Evolutionary conservation across 2,329 filamentous ascomycete genomes (phyloP).

Genomic region (Corinectria fuckeliana): DNA sequence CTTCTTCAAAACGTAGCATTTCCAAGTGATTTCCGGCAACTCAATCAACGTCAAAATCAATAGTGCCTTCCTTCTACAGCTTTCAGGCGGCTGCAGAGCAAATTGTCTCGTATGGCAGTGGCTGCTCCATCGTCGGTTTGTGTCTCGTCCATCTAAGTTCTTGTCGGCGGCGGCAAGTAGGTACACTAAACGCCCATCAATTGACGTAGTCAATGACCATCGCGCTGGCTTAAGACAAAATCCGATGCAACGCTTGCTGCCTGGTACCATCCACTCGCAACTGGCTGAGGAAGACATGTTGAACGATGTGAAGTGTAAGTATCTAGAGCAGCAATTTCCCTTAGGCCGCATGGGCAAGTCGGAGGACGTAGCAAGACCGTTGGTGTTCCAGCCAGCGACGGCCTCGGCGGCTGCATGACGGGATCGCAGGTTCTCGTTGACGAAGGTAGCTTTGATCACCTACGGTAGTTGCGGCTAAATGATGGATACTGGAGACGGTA

Average conservation of each 20-base stretch:
- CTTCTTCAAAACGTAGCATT: too few species aligned
- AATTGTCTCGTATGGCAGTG: conserved; percentile 61
- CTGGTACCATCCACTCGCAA: conserved; percentile 79
- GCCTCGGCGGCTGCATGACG: conserved; percentile 70
- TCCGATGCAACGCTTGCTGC: conserved; percentile 81
- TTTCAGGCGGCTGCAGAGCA: conserved; percentile 81
- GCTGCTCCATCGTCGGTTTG: conserved; percentile 80
- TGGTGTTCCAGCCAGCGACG: conserved; percentile 71
- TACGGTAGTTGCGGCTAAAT: too few species aligned
- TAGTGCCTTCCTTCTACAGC: conserved; percentile 82
- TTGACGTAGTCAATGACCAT: conserved; percentile 62
- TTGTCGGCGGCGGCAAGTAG: conserved; percentile 76
- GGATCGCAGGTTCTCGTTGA: conserved; percentile 76
- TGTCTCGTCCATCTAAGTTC: conserved; percentile 70
- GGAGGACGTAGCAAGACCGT: conserved; percentile 71
- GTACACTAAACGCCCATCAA: conserved; percentile 86
- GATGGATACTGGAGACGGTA: too few species aligned
- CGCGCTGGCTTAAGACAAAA: conserved; percentile 72
- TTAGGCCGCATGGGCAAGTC: conserved; percentile 69
- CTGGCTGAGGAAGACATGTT: conserved; percentile 78
- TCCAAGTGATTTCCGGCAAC: conserved; percentile 5
- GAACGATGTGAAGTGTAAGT: conserved; percentile 70
- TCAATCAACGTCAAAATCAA: conserved; percentile 51
- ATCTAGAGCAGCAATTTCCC: conserved; percentile 80
- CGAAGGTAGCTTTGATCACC: conserved; percentile 75